Conservation (phyloP, 495 filamentous ascomycete genomes). For the Aspergillus nanangensis region DNA sequence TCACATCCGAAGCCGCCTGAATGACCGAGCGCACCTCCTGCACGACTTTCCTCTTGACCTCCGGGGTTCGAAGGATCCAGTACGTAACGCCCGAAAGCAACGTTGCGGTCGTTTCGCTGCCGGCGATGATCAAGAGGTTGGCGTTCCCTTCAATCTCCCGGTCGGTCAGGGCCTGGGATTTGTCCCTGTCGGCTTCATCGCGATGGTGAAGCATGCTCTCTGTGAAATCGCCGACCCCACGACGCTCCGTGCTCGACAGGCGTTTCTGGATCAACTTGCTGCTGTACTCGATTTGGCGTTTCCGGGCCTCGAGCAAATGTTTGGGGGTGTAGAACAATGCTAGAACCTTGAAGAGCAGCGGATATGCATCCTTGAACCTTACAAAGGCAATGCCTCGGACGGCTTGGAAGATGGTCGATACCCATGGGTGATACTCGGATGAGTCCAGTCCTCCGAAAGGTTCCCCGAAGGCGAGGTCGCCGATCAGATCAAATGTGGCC, state of each 20-base stretch:
- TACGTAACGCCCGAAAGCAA: conserved; percentile 30
- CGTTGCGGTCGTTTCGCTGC: conserved; percentile 46
- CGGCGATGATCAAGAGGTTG: conserved; percentile 38
- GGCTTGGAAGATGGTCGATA: conserved; percentile 33
- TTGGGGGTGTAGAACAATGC: neutral
- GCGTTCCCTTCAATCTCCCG: conserved; percentile 29
- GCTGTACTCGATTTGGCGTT: conserved; percentile 2
- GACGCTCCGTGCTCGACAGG: neutral
- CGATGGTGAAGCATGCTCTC: conserved; percentile 10
- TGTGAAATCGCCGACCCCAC: conserved; percentile 2
- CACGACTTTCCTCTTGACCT: conserved; percentile 29
- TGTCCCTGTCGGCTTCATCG: conserved; percentile 20
- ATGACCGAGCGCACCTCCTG: conserved; percentile 50
- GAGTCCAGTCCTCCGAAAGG: conserved; percentile 50
- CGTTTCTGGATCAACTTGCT: conserved; percentile 7
- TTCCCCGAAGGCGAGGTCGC: conserved; percentile 53
- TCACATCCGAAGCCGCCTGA: conserved; percentile 40
- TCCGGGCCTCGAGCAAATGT: neutral
- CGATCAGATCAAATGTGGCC: conserved; percentile 55
- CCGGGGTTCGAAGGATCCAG: conserved; percentile 28
- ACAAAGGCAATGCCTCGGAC: neutral
- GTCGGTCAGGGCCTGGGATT: conserved; percentile 21
- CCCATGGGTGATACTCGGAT: conserved; percentile 43
- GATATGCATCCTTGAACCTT: neutral
- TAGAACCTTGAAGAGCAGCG: neutral